phyloP scores from a whole-genome alignment of 2,329 filamentous ascomycete species.

The Mycosphaerelloides madeirae region DNA sequence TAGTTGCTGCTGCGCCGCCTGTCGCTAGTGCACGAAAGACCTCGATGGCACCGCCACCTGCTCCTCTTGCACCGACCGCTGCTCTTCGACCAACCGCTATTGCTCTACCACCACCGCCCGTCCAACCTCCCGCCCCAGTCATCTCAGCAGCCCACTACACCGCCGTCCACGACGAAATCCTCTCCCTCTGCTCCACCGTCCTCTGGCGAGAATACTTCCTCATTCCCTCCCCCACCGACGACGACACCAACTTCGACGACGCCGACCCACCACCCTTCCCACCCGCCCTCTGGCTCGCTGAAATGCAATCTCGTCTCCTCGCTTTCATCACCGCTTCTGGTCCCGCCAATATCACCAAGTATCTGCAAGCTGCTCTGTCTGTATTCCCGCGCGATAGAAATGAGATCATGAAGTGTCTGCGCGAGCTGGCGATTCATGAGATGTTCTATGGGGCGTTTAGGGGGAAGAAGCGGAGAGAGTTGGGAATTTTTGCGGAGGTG shows the following conservation, averaged over 20 bases:
- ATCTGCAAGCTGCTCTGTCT: slow-evolving; percentile 9
- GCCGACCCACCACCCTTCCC: neutral
- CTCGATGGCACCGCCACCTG: no score
- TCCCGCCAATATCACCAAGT: slow-evolving; percentile 1
- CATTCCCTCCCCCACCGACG: slow-evolving; percentile 5
- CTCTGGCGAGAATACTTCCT: slow-evolving; percentile 16
- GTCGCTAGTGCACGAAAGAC: no score
- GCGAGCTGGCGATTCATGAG: slow-evolving; percentile 9
- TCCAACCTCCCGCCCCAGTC: neutral
- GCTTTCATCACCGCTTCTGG: slow-evolving; percentile 14
- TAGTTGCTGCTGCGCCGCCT: no score
- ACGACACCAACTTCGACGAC: neutral
- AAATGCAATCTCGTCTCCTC: slow-evolving; percentile 9
- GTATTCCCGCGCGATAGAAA: slow-evolving; percentile 8
- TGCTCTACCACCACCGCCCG: no score
- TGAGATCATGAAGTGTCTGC: slow-evolving; percentile 12
- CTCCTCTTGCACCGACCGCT: no score
- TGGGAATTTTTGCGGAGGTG: slow-evolving; percentile 17
- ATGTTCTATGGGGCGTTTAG: slow-evolving; percentile 9
- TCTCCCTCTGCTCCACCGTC: slow-evolving; percentile 10
- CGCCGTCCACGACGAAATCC: slow-evolving; percentile 12
- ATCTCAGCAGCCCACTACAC: neutral
- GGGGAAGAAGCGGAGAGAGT: slow-evolving; percentile 5
- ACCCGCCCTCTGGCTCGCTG: slow-evolving; percentile 12
- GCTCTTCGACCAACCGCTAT: no score